Evolutionary conservation across 169 alveolate species (phyloP), one percentile per base, ranked within the genome.

Genomic region (Plasmodium chabaudi): DNA sequence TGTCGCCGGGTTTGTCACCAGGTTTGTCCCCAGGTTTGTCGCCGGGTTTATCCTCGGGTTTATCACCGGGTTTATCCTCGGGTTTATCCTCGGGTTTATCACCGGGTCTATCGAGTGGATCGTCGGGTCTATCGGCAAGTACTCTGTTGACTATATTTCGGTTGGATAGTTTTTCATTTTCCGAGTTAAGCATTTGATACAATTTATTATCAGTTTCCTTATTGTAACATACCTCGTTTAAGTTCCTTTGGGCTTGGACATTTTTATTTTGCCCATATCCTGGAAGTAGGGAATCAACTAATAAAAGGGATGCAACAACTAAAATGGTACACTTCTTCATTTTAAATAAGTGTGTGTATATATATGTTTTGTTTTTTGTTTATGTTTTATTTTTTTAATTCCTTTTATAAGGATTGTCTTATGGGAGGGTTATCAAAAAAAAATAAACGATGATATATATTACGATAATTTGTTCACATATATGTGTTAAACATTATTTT

Each of bases 251-350:
- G 13, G 25, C 42, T n/a, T 13, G 34, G 39, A 27, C 19, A 55
- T 55, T 57, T 79, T 21, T 69, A 67, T 79, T 51, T 42, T 56
- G 71, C 5, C 25, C 68, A 12, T 17, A 60, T 56, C 39, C 71
- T 7, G 72, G 69, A 60, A 44, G 47, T 21, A 64, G 27, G 9
- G 51, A 53, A 39, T 79, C 72, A 47, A 42, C 89, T 42, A 79
- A 53, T 47, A 79, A 70, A 70, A 79, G 55, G 25, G 89, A 64
- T 0, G 89, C 49, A 5, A 67, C 71, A 9, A 79, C 72, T 51
- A 79, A 42, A 34, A 67, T 57, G 27, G 57, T 51, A 21, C 65
- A 79, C 23, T 79, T 79, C 55, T 39, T 79, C 89, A 79, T 79
- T 46, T 64, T 79, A 47, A 34, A 65, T 9, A 34, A 21, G 21